Evolutionary conservation across 2,329 filamentous ascomycete genomes (phyloP), one percentile per base, ranked within the genome.

Genomic region (Aspergillus felis): DNA sequence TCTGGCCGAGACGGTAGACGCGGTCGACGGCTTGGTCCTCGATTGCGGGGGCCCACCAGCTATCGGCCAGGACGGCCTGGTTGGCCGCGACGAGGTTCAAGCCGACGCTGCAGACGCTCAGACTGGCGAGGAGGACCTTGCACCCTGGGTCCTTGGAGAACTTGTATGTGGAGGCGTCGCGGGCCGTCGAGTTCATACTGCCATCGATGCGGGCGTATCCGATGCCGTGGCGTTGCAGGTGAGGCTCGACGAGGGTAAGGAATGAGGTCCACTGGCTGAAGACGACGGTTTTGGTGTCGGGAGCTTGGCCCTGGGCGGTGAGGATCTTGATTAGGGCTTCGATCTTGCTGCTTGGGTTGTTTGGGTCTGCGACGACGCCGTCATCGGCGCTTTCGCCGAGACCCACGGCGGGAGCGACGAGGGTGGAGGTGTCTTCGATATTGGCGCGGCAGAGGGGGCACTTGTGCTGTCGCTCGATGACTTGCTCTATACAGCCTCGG

Each of bases 1-100:
- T 92, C 76, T 96, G 92, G 0, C 92, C 92, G 0, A 96, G 80
- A 0, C 92, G 83, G 70, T 96, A 90, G 6, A 96, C 91, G 4
- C 92, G 87, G 69, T 96, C 92, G 2, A 96, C 83, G 3, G 92
- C 92, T 71, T 96, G 92, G 64, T 96, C 91, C 73, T 96, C 92
- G 55, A 96, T 94, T 0, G 91, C 91, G 0, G 92, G 92, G 1
- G 92, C 91, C 89, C 92, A 96, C 92, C 91, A 96, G 58, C 85
- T 89, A 72, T 96, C 92, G 0, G 86, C 84, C 22, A 96, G 79
- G 49, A 96, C 86, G 57, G 95, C 90, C 6, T 92, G 92, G 66
- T 94, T 91, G 0, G 92, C 92, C 0, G 90, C 87, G 0, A 92
- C 90, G 12, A 96, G 83, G 66, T 96, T 96, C 49, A 96, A 80